Evolutionary conservation across 2,329 filamentous ascomycete species (phyloP).

Genomic region (Dryadomyces sulphureus): DNA sequence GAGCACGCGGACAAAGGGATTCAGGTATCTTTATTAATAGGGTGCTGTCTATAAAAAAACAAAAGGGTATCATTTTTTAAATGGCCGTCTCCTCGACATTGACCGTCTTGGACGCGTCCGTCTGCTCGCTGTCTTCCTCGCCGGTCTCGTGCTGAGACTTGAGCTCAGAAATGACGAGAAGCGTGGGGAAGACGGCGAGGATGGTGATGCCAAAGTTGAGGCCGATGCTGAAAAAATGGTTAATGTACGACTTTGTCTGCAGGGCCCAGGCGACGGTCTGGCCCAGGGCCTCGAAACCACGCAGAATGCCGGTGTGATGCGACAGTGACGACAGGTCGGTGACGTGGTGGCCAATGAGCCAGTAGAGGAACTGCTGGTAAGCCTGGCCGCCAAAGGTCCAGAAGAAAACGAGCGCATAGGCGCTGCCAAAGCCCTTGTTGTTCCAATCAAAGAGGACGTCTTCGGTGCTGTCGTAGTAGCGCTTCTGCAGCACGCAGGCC

Average conservation of each 20-base stretch:
- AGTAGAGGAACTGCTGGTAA: background rate
- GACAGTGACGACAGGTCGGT: background rate
- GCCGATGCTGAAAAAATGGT: background rate
- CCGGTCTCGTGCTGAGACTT: background rate
- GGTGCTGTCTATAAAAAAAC: no score
- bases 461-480: background rate
- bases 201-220: background rate
- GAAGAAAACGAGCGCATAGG: background rate
- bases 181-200: background rate
- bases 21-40: background rate
- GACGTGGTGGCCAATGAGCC: background rate
- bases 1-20: background rate
- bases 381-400: background rate
- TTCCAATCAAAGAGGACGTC: background rate
- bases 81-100: background rate
- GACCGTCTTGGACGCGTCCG: background rate
- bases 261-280: background rate
- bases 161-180: background rate
- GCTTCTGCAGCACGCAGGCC: background rate
- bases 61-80: no score
- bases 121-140: background rate
- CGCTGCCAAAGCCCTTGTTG: background rate
- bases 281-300: background rate
- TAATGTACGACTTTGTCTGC: background rate
- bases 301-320: background rate